Evolutionary conservation across 306 rosid genomes (phyloP), one percentile per base, ranked within the genome.

Genomic region (Quercus aquifolioides): DNA sequence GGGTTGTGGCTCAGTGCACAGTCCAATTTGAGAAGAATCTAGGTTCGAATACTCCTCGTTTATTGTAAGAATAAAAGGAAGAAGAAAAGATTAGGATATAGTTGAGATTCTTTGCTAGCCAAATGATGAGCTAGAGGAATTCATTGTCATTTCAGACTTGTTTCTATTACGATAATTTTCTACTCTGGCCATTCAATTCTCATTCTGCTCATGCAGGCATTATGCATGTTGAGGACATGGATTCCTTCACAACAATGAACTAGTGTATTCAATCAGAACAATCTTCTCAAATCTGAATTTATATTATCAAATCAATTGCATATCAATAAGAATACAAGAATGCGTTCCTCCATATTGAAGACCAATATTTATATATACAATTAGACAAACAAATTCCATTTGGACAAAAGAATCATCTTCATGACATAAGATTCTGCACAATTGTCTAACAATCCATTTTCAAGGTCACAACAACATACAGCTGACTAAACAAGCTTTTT

Each of bases 391-490:
- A 79, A 71, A 63, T 74, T 62, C 83, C 84, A 82, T 80, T 76
- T 71, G 78, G 72, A 80, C 70, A 59, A 90, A 90, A 90, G 92
- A 92, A 92, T 90, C 30, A 81, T 76, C 78, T 86, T 86, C 77
- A 63, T 73, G 75, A 78, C 78, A 85, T 79, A 81, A 87, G 84
- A 84, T 86, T 80, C 82, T 84, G 85, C 84, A 81, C 74, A 81
- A 75, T 65, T 60, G 78, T 78, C 79, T 68, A 85, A 77, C 77
- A 87, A 78, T 80, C 87, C 80, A 79, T 54, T 83, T 82, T 85
- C 51, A 70, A 70, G 75, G 76, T 69, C 75, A 14, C 4, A 11
- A 31, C 68, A 59, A 56, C 74, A 76, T 3, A 55, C 41, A 30
- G 54, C 43, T 81, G 76, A 52, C 76, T 38, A 49, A 81, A 55